Base-by-base conservation (phyloP, 2,329 filamentous ascomycete species). In the Fusarium cicatricum region DNA sequence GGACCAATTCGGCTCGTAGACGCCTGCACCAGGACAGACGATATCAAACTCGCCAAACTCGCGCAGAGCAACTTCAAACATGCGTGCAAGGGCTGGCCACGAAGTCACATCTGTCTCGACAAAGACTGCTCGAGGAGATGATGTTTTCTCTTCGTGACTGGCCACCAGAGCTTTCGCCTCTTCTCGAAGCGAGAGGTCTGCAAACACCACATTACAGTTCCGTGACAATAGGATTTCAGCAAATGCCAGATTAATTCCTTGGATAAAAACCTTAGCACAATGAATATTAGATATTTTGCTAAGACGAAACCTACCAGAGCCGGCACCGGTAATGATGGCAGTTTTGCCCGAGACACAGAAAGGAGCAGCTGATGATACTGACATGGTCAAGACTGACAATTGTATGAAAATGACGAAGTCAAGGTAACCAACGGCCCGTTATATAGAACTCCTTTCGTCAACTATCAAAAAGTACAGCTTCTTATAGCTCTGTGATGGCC, bases 1-100 rank as follows among this genome's bases (percentile, higher is more conserved):
- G 12, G 75, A 76, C 72, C 71, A 78, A 6, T 68, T 58, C 60
- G 79, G 80, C 55, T 81, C 80, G 43, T 77, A 82, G 4, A 82
- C 69, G 23, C 79, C 79, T 0, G 79, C 79, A 0, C 78, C 78
- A 0, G 79, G 77, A 32, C 77, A 80, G 4, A 81, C 66, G 19
- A 82, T 72, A 40, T 78, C 76, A 53, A 77, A 70, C 2, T 61
- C 64, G 0, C 74, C 74, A 43, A 80, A 80, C 21, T 75, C 70
- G 1, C 54, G 17, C 1, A 73, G 34, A 0, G 77, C 65, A 4
- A 60, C 58, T 4, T 71, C 60, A 46, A 80, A 78, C 60, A 77
- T 72, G 14, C 55, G 54, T 1, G 67, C 42, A 0, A 81, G 61
- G 5, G 74, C 71, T 1, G 68, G 55, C 79, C 78, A 81, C 0